phyloP scores from a whole-genome alignment of 2,329 filamentous ascomycete genomes.

The Annulohypoxylon truncatum region DNA sequence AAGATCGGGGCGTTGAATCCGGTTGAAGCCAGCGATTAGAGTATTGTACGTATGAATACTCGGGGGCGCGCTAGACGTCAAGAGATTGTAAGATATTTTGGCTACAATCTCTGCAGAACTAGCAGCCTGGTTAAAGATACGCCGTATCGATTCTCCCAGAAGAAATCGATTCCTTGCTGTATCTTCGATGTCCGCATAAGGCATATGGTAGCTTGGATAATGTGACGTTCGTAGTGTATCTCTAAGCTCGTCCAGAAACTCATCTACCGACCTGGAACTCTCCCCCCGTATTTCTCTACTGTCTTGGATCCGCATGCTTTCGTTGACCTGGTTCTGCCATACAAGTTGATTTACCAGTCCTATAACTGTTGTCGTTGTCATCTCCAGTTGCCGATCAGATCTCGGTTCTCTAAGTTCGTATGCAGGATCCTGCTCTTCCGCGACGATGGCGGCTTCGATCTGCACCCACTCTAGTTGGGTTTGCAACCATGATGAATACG shows the following conservation, averaged over 20 bases:
- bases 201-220: slow-evolving; percentile 45
- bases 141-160: slow-evolving; percentile 46
- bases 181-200: slow-evolving; percentile 25
- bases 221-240: slow-evolving; percentile 24
- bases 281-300: not conserved
- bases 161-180: slow-evolving; percentile 31
- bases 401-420: slow-evolving; percentile 41
- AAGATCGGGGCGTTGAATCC: slow-evolving; percentile 60
- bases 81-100: slow-evolving; percentile 74
- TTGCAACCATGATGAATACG: slow-evolving; percentile 38
- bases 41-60: slow-evolving; percentile 77
- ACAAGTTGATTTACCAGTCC: slow-evolving; percentile 41
- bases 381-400: slow-evolving; percentile 25
- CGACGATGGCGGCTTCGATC: slow-evolving; percentile 44
- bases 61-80: slow-evolving; percentile 70
- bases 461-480: slow-evolving; percentile 45
- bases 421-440: slow-evolving; percentile 41
- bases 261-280: not conserved
- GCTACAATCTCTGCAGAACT: slow-evolving; percentile 49
- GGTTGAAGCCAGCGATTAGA: slow-evolving; percentile 74
- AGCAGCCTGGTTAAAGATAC: slow-evolving; percentile 44
- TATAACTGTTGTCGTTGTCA: slow-evolving; percentile 35
- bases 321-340: not conserved
- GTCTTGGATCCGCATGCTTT: slow-evolving; percentile 23
- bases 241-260: slow-evolving; percentile 38